Base-by-base conservation (phyloP, 2,329 filamentous ascomycete species). In the Phoma sp. region DNA sequence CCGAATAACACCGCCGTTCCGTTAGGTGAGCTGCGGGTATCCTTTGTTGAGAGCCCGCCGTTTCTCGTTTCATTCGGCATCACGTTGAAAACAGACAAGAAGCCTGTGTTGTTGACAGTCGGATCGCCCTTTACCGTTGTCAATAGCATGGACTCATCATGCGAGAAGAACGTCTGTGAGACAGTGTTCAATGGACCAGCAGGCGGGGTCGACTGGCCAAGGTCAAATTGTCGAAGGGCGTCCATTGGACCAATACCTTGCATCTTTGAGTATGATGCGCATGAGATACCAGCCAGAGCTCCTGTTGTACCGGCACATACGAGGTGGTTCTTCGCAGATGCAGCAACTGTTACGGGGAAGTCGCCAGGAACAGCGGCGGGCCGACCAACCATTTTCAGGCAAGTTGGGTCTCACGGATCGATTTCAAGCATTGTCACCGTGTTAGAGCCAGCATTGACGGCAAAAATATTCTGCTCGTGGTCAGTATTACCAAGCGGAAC, bases 71-170 rank as follows among this genome's bases (percentile, higher is more conserved):
- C 45, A n/a, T 3, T 87, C 77, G 0, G 78, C 60, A 55, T 30
- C 29, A 30, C 29, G 29, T 30, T 30, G 29, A 84, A 85, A 0
- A 78, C 69, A 0, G 81, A 80, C 9, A 88, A 53, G 60, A 84
- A 87, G 0, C 85, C 84, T 0, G 79, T 83, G 47, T 81, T 84
- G 65, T 84, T 85, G 4, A 70, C 71, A 0, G 75, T 60, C 0
- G 82, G 82, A 49, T 86, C 77, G 1, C 86, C 86, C 70, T 89
- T 89, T 36, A 88, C 83, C 1, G 82, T 85, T 0, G 82, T 78
- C 45, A 82, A 78, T 0, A 89, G 72, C 2, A 71, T 77, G 0
- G 67, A 72, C 57, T 83, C 78, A 47, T 88, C 83, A 0, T 69
- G 69, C 0, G 82, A 83, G 72, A 87, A 88, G 66, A 86, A 83